Conservation (phyloP, 495 filamentous ascomycete genomes). For the Hypoxylon lienhwacheense region DNA sequence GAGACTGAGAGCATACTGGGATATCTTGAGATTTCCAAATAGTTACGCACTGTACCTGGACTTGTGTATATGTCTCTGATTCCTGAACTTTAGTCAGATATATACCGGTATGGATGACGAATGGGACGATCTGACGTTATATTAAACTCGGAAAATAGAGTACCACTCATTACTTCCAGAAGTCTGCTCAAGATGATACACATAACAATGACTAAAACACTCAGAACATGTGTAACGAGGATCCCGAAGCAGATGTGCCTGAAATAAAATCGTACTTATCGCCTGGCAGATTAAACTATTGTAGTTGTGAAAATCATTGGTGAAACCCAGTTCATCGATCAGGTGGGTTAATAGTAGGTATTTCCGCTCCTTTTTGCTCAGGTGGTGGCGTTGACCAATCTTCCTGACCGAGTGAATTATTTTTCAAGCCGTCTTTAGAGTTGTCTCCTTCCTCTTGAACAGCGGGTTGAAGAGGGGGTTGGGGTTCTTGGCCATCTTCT, state of each 20-base stretch:
- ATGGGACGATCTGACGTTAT: no score
- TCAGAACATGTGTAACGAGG: not conserved
- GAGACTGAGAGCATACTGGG: no score
- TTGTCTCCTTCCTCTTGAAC: slow-evolving; percentile 37
- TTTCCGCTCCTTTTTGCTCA: not conserved
- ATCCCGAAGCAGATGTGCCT: not conserved
- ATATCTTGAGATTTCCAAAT: no score
- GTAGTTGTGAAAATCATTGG: not conserved
- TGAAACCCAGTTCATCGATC: not conserved
- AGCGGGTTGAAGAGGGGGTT: not conserved
- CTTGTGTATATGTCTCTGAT: no score
- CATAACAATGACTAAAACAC: no score
- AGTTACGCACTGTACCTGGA: no score
- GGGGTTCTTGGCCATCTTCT: slow-evolving; percentile 16
- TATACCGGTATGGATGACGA: no score
- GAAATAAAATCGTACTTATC: not conserved
- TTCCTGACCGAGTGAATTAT: slow-evolving; percentile 23
- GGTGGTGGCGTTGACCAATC: slow-evolving; percentile 17
- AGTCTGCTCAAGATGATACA: no score
- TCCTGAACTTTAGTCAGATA: no score
- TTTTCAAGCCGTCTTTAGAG: slow-evolving; percentile 36
- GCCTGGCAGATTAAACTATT: not conserved
- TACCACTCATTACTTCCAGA: no score
- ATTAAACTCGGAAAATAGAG: no score
- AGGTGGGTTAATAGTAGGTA: not conserved